Base-by-base conservation (phyloP, 192 early-diverging fungal species). In the Coemansia sp. region DNA sequence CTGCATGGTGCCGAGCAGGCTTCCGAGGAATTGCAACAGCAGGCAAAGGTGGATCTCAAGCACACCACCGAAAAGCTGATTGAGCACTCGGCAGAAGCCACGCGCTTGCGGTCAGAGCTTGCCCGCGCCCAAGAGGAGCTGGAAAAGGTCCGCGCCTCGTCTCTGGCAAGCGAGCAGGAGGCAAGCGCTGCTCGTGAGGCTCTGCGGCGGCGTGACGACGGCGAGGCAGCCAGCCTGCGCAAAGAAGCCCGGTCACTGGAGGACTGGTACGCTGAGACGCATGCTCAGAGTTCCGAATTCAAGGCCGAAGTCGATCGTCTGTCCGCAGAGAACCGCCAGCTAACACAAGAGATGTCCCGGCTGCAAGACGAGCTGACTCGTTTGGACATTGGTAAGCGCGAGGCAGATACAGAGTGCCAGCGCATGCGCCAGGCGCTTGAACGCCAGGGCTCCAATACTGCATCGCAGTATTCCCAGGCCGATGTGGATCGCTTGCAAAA, bases 281-380 rank as follows among this genome's bases (percentile, higher is more conserved):
- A 80, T 51, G 53, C 51, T 47, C 64, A 71, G 43, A 55, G 60
- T 62, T 53, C 53, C 26, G 41, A 62, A 45, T 58, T 67, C 44
- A 69, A 65, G 60, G 51, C 57, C 12, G 66, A 62, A 37, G 61
- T 69, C 11, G 71, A 63, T 36, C 61, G 65, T 0, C 51, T 69
- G 80, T 80, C 76, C 15, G 71, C 75, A 37, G 69, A 76, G 40
- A 79, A 71, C 58, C 75, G 68, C 40, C 77, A 67, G 60, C 67
- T 76, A n/a, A 58, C 55, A 11, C 63, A 66, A 38, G 54, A 49
- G 14, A 30, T 66, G 37, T 62, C 55, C 20, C 28, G 44, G 14
- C 10, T 64, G 34, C 64, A 68, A 14, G 60, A 68, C 40, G 67
- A 70, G 1, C 48, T 55, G 32, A 71, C 69, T 8, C 64, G 40